phyloP scores from a whole-genome alignment of 768 basidiomycete species.

The Trametes cinnabarina region DNA sequence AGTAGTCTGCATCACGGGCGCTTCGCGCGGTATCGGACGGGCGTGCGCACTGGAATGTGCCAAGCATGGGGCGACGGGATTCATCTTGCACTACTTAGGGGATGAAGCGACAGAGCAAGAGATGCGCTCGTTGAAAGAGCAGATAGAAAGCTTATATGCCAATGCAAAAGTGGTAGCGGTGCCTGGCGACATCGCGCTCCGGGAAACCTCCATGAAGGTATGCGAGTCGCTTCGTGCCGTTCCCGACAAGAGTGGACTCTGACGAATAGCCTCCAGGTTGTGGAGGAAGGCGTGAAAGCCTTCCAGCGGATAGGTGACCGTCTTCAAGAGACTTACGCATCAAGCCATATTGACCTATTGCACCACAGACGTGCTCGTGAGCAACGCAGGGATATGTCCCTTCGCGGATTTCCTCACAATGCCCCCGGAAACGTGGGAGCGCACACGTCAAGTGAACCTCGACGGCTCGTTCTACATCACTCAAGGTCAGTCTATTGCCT shows the following conservation, averaged over 20 bases:
- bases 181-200: conserved; percentile 63
- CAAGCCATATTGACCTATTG: not conserved
- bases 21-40: conserved; percentile 72
- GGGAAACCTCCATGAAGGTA: conserved; percentile 55
- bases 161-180: conserved; percentile 45
- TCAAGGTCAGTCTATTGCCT: conserved; percentile 53
- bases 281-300: conserved; percentile 51
- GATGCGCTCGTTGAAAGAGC: conserved; percentile 42
- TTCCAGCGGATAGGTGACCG: conserved; percentile 60
- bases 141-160: conserved; percentile 43
- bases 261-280: conserved; percentile 44
- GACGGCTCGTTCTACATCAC: conserved; percentile 74
- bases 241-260: not conserved
- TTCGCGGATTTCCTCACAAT: conserved; percentile 74
- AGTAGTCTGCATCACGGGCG: conserved; percentile 68
- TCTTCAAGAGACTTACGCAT: conserved; percentile 20
- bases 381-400: conserved; percentile 69
- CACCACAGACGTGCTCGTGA: conserved; percentile 45
- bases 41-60: conserved; percentile 66
- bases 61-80: conserved; percentile 58
- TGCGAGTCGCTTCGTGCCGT: conserved; percentile 10
- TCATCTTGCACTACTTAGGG: conserved; percentile 69
- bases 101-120: conserved; percentile 53
- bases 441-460: conserved; percentile 68
- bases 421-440: conserved; percentile 61